These are phyloP conservation scores for Tricholoma saponaceum DNA, from an alignment of 768 basidiomycete species.

Conservation along the genomic window DNA sequence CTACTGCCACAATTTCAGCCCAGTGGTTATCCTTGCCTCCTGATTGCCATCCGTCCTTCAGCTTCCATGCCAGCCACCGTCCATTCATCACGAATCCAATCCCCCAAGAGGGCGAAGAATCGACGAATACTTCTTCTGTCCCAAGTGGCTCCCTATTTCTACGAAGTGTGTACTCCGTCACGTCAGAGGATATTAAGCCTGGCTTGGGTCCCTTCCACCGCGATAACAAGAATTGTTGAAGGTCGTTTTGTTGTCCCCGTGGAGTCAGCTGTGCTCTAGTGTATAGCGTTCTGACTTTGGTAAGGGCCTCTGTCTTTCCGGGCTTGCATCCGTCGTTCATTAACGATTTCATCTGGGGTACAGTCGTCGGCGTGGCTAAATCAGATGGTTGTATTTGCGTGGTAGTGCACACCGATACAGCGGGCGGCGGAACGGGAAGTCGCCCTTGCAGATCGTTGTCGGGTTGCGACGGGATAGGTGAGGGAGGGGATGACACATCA, in stretches of 20 bases:
- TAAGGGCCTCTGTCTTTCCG: conserved; percentile 4
- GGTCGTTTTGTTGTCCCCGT: conserved; percentile 5
- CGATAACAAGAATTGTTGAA: conserved; percentile 18
- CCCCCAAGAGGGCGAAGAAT: conserved; percentile 35
- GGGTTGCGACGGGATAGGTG: background rate
- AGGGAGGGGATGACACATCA: background rate
- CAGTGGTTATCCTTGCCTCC: conserved; percentile 34
- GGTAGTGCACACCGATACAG: background rate
- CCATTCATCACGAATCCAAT: conserved; percentile 34
- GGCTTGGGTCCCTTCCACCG: conserved; percentile 11
- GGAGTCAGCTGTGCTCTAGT: conserved; percentile 17
- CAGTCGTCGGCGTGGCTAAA: background rate
- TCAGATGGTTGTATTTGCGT: background rate
- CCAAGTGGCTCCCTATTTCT: background rate
- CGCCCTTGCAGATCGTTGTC: background rate
- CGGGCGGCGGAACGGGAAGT: background rate
- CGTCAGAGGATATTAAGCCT: too few relatives aligned
- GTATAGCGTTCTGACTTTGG: conserved; percentile 13
- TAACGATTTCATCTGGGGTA: background rate
- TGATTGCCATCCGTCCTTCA: conserved; percentile 25
- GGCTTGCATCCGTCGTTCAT: conserved; percentile 1
- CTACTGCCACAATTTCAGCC: conserved; percentile 42
- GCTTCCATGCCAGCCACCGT: conserved; percentile 37
- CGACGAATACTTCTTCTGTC: conserved; percentile 29
- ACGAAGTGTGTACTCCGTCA: background rate